Conservation (phyloP, 2,329 filamentous ascomycete genomes). For the Paecilomyces dactylethromorphus region DNA sequence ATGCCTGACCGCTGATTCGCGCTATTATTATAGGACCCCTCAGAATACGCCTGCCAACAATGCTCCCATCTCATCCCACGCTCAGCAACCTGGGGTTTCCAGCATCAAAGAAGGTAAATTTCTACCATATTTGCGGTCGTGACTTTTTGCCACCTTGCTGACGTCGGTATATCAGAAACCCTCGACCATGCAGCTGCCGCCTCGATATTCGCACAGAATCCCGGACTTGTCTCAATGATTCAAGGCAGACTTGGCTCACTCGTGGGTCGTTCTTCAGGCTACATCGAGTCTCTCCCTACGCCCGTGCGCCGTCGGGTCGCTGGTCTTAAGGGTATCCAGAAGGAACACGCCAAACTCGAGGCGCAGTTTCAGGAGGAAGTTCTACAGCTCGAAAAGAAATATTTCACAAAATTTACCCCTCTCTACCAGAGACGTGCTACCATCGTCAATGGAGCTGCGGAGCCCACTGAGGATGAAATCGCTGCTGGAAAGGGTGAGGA, state of each 20-base stretch:
- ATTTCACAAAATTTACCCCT: constrained; percentile 97
- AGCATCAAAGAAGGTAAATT: constrained; percentile 91
- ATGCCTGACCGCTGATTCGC: constrained; percentile 7
- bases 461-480: constrained; percentile 84
- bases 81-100: constrained; percentile 85
- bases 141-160: constrained; percentile 9
- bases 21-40: constrained; percentile 64
- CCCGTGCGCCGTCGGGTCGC: constrained; percentile 88
- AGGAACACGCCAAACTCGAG: constrained; percentile 97
- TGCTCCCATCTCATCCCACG: constrained; percentile 95
- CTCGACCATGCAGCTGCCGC: constrained; percentile 80
- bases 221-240: constrained; percentile 92
- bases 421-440: constrained; percentile 90
- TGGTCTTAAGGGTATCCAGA: constrained; percentile 95
- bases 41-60: constrained; percentile 96
- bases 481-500: constrained; percentile 76
- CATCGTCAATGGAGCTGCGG: constrained; percentile 80
- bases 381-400: constrained; percentile 97
- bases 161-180: constrained; percentile 59
- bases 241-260: constrained; percentile 91
- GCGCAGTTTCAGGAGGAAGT: constrained; percentile 98
- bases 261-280: constrained; percentile 91
- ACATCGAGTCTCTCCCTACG: constrained; percentile 89
- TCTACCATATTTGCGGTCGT: not conserved
- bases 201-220: constrained; percentile 92